A percentile compares a stretch with the other conserved stretches of the same genome.
These are phyloP conservation scores for Orbilia oligospora DNA, from an alignment of 2,329 filamentous ascomycete genomes.

Conservation along the genomic window DNA sequence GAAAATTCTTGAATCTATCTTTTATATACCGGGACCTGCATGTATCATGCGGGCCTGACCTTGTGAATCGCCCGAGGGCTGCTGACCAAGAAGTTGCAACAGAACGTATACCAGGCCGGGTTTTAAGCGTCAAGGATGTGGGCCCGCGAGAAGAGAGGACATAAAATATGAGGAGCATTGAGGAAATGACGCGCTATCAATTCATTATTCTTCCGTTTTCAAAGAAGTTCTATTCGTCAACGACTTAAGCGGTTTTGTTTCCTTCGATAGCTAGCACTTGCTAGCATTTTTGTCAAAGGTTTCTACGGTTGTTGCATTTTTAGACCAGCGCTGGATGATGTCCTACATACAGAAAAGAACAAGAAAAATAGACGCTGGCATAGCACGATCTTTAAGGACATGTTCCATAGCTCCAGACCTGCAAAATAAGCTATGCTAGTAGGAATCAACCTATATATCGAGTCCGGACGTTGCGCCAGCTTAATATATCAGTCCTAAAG, in stretches of 20 bases:
- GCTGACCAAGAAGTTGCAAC: constrained; percentile 47
- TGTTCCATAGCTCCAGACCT: no score
- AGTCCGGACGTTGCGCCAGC: background rate
- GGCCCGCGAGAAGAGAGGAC: constrained; percentile 6
- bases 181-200: background rate
- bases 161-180: constrained; percentile 1
- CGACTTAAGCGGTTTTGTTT: background rate
- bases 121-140: constrained; percentile 11
- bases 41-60: constrained; percentile 57
- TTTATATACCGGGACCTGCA: constrained; percentile 48
- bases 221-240: background rate
- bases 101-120: constrained; percentile 26
- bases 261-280: background rate
- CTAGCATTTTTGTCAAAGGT: background rate
- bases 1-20: constrained; percentile 33
- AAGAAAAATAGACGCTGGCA: no score
- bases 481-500: background rate
- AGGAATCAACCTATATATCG: background rate
- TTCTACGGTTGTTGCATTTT: background rate
- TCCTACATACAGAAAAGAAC: no score
- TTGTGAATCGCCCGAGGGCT: constrained; percentile 50
- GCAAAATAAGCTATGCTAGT: background rate
- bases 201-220: background rate
- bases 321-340: no score
- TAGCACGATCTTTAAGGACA: no score